phyloP scores from a whole-genome alignment of 2,329 filamentous ascomycete genomes.

The Fusarium sp. region DNA sequence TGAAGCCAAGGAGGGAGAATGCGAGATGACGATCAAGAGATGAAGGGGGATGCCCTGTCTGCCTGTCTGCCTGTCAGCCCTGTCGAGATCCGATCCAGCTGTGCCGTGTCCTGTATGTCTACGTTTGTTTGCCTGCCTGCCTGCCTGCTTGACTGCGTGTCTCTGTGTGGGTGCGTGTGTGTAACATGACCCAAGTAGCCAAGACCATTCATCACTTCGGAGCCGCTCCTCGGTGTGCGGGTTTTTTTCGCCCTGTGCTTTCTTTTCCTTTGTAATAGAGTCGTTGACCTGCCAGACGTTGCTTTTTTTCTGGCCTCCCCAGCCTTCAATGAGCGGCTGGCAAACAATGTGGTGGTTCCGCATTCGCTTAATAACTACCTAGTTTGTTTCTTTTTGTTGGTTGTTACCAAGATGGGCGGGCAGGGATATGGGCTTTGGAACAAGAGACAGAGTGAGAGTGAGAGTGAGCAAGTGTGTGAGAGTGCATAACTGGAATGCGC shows the following conservation, averaged over 20 bases:
- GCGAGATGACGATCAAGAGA: constrained; percentile 1
- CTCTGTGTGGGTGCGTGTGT: background rate
- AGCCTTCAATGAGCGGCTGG: background rate
- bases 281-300: constrained; percentile 16
- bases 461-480: background rate
- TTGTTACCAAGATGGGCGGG: background rate
- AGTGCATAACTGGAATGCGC: constrained; percentile 3
- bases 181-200: constrained; percentile 14
- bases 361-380: background rate
- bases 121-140: constrained; percentile 8
- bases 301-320: constrained; percentile 20
- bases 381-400: background rate
- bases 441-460: background rate
- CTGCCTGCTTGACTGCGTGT: background rate
- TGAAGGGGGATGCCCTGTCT: background rate
- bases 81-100: background rate
- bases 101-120: background rate
- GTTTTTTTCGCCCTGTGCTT: background rate
- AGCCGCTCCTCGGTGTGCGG: constrained; percentile 15
- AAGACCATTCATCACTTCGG: background rate
- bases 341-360: background rate
- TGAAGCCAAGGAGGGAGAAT: background rate
- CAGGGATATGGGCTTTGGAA: background rate
- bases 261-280: background rate
- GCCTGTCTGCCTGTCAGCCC: constrained; percentile 1